Evolutionary conservation across 345 rosid species (phyloP).

Genomic region (Eucalyptus rudis): DNA sequence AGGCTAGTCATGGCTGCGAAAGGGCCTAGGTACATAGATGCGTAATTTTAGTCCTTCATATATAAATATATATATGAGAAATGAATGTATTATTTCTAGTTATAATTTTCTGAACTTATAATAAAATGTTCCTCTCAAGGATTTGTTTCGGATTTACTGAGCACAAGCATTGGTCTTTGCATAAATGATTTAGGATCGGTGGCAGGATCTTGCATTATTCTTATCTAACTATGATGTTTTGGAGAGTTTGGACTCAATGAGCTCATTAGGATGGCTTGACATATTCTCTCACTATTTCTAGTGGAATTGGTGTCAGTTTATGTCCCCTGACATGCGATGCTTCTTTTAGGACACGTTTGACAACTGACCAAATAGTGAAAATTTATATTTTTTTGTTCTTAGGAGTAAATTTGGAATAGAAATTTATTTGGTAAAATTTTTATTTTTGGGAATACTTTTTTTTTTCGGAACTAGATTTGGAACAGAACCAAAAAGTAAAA

Average conservation of each 20-base stretch:
- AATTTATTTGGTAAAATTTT: fast-evolving
- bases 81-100: too few species aligned
- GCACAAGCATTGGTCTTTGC: not conserved
- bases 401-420: too few species aligned
- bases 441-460: too few species aligned
- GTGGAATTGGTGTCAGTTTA: too few species aligned
- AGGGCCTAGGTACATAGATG: not conserved
- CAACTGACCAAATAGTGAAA: too few species aligned
- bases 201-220: not conserved
- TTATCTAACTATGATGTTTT: not conserved
- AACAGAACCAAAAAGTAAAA: too few species aligned
- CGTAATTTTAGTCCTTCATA: not conserved
- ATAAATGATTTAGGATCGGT: not conserved
- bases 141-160: not conserved
- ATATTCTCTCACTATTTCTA: not conserved
- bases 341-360: not conserved
- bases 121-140: not conserved
- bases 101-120: not conserved
- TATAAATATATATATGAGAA: not conserved
- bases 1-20: not conserved
- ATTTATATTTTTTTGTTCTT: too few species aligned
- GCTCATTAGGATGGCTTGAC: not conserved
- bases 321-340: not conserved
- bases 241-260: not conserved
- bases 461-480: fast-evolving